Conservation (phyloP, 2,329 filamentous ascomycete species). For the Fusarium pilosicola region DNA sequence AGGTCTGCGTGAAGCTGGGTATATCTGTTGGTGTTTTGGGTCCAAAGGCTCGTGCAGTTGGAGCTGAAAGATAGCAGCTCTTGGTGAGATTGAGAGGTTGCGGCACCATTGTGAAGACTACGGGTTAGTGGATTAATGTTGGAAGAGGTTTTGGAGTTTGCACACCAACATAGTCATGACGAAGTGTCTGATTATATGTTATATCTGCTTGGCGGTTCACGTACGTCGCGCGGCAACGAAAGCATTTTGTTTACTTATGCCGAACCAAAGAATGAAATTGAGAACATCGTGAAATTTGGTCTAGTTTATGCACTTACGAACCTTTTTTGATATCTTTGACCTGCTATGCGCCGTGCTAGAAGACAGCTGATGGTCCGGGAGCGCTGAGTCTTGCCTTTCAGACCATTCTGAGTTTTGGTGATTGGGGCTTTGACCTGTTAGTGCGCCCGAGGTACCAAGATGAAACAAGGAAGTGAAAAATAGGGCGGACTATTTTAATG, state of each 20-base stretch:
- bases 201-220: neutral
- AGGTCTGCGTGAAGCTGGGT: accelerated
- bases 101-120: neutral
- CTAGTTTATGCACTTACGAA: neutral
- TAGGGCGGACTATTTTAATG: accelerated
- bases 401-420: neutral
- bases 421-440: neutral
- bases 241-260: neutral
- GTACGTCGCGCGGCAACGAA: neutral
- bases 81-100: neutral
- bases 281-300: too few relatives aligned
- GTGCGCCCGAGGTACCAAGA: neutral
- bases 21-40: neutral
- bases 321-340: accelerated
- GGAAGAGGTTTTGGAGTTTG: neutral
- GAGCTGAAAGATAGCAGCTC: accelerated
- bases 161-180: accelerated
- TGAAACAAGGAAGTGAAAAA: neutral
- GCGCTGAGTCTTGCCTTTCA: neutral
- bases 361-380: neutral
- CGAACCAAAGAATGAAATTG: neutral
- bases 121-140: accelerated
- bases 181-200: neutral
- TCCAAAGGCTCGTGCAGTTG: neutral
- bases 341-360: too few relatives aligned